These are phyloP conservation scores for Coemansia sp. DNA, from an alignment of 192 early-diverging fungal genomes.

Conservation along the genomic window DNA sequence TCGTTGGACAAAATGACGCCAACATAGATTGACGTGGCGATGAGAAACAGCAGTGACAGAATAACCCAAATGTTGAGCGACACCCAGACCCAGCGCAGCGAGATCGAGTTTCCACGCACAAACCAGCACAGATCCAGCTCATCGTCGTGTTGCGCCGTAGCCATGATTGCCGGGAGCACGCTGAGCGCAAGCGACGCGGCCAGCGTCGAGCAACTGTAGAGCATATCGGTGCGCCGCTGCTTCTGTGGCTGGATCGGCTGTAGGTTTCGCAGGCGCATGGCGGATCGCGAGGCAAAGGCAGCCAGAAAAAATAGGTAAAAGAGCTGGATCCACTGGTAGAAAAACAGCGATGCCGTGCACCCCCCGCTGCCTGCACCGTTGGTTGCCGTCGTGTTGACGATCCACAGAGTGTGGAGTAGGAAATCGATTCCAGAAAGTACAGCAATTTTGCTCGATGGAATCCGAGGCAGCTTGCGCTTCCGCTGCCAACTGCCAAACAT, in stretches of 20 bases:
- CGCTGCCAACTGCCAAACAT: constrained; percentile 6
- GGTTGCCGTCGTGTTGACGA: constrained; percentile 24
- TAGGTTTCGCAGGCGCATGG: constrained; percentile 37
- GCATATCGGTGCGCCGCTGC: constrained; percentile 18
- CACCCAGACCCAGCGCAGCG: constrained; percentile 47
- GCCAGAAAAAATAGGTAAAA: constrained; percentile 41
- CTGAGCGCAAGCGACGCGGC: constrained; percentile 23
- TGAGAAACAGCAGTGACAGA: constrained; percentile 29
- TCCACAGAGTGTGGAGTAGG: constrained; percentile 34
- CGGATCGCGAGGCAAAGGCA: constrained; percentile 29
- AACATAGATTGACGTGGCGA: constrained; percentile 25
- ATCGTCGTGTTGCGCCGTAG: constrained; percentile 13
- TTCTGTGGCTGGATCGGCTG: constrained; percentile 12
- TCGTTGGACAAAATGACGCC: constrained; percentile 39
- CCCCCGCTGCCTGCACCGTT: not conserved
- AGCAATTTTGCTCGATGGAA: constrained; percentile 43
- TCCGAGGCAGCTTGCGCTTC: constrained; percentile 15
- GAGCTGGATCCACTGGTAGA: constrained; percentile 35
- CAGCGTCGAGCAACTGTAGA: constrained; percentile 15
- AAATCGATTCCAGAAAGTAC: constrained; percentile 36
- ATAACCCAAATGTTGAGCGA: constrained; percentile 40
- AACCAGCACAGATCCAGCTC: constrained; percentile 34
- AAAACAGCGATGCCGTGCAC: constrained; percentile 36
- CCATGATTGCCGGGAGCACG: constrained; percentile 34
- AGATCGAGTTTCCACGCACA: not conserved